phyloP scores from a whole-genome alignment of 306 rosid species.

The Abrus pulchellus region DNA sequence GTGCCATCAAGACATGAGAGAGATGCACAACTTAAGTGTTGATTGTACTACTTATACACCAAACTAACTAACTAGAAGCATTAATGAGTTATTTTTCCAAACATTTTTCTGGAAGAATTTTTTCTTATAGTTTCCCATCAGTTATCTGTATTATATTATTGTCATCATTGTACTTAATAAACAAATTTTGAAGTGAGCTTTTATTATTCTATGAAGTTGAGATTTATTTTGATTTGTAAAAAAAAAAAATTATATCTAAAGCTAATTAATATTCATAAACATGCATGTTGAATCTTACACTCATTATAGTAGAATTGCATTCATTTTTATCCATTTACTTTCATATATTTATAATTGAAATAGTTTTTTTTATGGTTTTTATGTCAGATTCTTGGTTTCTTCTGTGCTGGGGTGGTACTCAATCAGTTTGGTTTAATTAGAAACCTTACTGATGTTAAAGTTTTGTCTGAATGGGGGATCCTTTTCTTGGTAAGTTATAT shows the following conservation, averaged over 20 bases:
- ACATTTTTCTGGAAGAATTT: slow-evolving; percentile 1
- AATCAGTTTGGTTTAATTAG: slow-evolving; percentile 97
- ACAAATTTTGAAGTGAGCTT: slow-evolving; percentile 9
- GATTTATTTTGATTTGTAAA: slow-evolving; percentile 4
- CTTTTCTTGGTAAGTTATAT: slow-evolving; percentile 95
- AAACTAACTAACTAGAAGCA: background rate
- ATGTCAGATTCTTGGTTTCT: slow-evolving; percentile 97
- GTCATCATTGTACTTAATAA: background rate
- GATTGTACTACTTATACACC: slow-evolving; percentile 10
- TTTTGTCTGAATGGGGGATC: slow-evolving; percentile 98
- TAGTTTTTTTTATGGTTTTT: slow-evolving; percentile 40
- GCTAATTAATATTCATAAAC: slow-evolving; percentile 6
- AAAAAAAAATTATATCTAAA: background rate
- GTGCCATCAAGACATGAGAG: slow-evolving; percentile 17
- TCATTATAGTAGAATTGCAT: background rate
- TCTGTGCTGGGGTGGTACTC: slow-evolving; percentile 91
- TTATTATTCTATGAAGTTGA: slow-evolving; percentile 17
- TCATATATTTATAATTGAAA: slow-evolving; percentile 31
- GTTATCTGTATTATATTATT: slow-evolving; percentile 11
- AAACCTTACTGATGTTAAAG: slow-evolving; percentile 90
- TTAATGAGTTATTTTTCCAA: slow-evolving; percentile 1
- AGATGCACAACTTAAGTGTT: slow-evolving; percentile 2
- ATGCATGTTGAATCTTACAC: slow-evolving; percentile 9
- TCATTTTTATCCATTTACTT: slow-evolving; percentile 36
- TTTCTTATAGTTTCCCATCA: background rate